Evolutionary conservation across 371 early-diverging fungal species (phyloP).

Genomic region (Circinella minor): DNA sequence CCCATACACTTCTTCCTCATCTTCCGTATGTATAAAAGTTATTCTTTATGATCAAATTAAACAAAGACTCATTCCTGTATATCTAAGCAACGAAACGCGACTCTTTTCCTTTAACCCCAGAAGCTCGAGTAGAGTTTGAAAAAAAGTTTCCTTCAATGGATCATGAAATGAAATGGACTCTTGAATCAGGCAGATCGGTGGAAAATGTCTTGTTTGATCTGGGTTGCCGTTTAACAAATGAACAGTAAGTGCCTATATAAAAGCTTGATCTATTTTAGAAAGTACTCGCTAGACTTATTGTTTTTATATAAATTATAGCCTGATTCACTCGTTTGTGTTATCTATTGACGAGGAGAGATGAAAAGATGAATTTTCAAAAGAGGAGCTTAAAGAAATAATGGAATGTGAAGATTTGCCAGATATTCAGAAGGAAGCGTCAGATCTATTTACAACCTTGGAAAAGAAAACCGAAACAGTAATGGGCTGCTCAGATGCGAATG

Average conservation of each 20-base stretch:
- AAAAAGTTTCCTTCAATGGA: background rate
- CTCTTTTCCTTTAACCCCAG: background rate
- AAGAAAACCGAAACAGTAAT: too few species aligned
- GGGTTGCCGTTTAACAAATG: background rate
- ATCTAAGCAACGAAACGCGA: background rate
- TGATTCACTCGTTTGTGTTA: conserved; percentile 3
- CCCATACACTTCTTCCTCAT: background rate
- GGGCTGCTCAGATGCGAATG: too few species aligned
- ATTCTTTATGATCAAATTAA: conserved; percentile 4
- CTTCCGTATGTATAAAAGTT: conserved; percentile 5
- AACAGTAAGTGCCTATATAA: conserved; percentile 5
- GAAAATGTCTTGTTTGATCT: conserved; percentile 4
- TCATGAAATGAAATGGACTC: too few species aligned
- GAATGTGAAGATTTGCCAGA: conserved; percentile 1
- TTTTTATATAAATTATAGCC: background rate
- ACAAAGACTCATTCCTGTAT: conserved; percentile 1
- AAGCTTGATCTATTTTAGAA: background rate
- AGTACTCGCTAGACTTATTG: background rate
- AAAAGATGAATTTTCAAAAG: background rate
- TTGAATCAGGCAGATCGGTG: background rate
- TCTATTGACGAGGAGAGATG: background rate
- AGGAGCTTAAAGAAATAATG: background rate
- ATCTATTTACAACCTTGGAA: too few species aligned
- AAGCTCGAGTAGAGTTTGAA: conserved; percentile 3
- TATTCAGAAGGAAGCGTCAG: background rate